Evolutionary conservation across 345 rosid species (phyloP).

Genomic region (Eucalyptus erythrocorys): DNA sequence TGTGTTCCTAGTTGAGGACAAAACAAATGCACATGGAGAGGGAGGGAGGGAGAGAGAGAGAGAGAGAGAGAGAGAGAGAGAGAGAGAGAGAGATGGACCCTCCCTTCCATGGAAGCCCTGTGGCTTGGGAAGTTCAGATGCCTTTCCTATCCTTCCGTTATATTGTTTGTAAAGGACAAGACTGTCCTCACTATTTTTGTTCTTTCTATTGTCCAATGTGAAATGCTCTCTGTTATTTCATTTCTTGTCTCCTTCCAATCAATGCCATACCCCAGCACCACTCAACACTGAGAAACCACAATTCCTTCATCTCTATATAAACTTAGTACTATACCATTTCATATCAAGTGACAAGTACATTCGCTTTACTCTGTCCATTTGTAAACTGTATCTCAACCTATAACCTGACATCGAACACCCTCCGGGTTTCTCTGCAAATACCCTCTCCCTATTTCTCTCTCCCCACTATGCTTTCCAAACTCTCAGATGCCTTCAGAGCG

Average conservation of each 20-base stretch:
- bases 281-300: not conserved
- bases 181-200: constrained; percentile 38
- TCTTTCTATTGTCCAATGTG: constrained; percentile 20
- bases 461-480: constrained; percentile 43
- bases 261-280: constrained; percentile 10
- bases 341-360: not conserved
- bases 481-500: constrained; percentile 35
- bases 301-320: not conserved
- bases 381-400: not conserved
- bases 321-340: not conserved
- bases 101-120: not conserved
- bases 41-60: not conserved
- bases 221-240: constrained; percentile 3
- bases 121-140: not conserved
- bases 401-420: not conserved
- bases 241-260: constrained; percentile 26
- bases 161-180: constrained; percentile 34
- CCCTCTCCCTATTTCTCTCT: not conserved
- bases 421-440: not conserved
- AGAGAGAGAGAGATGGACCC: not conserved
- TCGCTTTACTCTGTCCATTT: not conserved
- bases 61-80: not conserved
- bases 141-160: constrained; percentile 1
- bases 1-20: constrained; percentile 34
- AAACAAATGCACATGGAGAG: constrained; percentile 21